These are phyloP conservation scores for Termitomyces sp. DNA, from an alignment of 768 basidiomycete species.

Conservation along the genomic window DNA sequence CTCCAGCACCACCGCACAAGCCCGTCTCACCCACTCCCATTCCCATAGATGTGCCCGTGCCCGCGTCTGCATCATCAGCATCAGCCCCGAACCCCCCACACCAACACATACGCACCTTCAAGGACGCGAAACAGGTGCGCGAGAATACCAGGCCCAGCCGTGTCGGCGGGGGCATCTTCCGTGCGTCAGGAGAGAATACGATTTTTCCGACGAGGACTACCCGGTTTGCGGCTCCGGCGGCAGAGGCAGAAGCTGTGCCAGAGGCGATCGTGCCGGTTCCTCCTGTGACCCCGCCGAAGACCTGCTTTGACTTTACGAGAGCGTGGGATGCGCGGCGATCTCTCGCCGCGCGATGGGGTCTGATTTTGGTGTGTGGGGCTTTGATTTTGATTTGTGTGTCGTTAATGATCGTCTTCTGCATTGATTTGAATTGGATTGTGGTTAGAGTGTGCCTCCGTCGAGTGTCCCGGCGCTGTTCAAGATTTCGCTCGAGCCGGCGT, in stretches of 20 bases:
- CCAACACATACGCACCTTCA: conserved; percentile 35
- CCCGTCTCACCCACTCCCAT: background rate
- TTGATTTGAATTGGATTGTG: background rate
- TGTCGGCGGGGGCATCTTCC: conserved; percentile 72
- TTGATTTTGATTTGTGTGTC: fast-evolving
- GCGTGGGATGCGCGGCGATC: conserved; percentile 46
- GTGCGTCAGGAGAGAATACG: conserved; percentile 54
- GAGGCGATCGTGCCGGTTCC: background rate
- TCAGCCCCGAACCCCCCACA: conserved; percentile 16
- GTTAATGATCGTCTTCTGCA: too few species aligned
- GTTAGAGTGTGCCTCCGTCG: conserved; percentile 49
- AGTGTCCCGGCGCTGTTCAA: conserved; percentile 61
- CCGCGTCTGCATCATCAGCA: conserved; percentile 4
- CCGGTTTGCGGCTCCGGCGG: background rate
- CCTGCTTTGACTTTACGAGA: conserved; percentile 60
- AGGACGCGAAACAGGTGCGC: conserved; percentile 54
- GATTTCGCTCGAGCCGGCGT: conserved; percentile 60
- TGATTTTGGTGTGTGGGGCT: conserved; percentile 47
- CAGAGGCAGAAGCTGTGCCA: background rate
- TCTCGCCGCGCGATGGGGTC: conserved; percentile 45
- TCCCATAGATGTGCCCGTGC: too few species aligned
- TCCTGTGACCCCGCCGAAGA: conserved; percentile 21
- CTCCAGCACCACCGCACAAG: background rate
- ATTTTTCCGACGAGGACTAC: conserved; percentile 38
- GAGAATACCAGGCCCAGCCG: conserved; percentile 37